A percentile compares a stretch with the other conserved stretches of the same genome.
phyloP scores from a whole-genome alignment of 768 basidiomycete genomes.

The Gymnopilus dilepis region DNA sequence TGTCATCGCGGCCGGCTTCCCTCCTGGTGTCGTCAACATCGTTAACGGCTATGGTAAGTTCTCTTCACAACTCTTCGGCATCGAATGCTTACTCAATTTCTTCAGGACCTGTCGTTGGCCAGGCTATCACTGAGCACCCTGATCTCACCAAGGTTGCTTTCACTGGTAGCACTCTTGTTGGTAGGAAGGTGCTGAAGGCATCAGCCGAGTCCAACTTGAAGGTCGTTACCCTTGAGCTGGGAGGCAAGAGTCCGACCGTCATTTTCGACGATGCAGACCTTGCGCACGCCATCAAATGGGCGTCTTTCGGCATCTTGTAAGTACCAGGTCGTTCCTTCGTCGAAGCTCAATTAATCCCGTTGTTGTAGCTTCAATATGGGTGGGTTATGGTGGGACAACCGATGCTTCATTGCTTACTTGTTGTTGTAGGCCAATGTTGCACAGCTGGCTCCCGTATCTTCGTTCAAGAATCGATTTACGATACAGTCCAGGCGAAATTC shows the following conservation, averaged over 20 bases:
- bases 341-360: background rate
- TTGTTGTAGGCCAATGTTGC: constrained; percentile 69
- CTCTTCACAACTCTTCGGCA: background rate
- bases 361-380: constrained; percentile 41
- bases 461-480: constrained; percentile 80
- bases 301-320: constrained; percentile 68
- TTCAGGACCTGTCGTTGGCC: constrained; percentile 57
- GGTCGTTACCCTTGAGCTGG: constrained; percentile 74
- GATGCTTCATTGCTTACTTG: constrained; percentile 37
- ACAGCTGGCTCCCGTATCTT: constrained; percentile 82
- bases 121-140: constrained; percentile 69
- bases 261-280: constrained; percentile 70
- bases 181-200: constrained; percentile 73
- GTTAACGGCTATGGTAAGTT: constrained; percentile 65
- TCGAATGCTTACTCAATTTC: background rate
- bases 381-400: background rate
- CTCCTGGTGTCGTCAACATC: constrained; percentile 76
- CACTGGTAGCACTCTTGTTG: constrained; percentile 77
- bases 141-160: constrained; percentile 76
- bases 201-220: constrained; percentile 78
- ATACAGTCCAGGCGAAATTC: constrained; percentile 68
- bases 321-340: constrained; percentile 24
- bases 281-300: constrained; percentile 70
- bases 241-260: constrained; percentile 68
- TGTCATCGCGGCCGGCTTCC: constrained; percentile 73